Conservation (phyloP, 371 early-diverging fungal species). For the Paraphysoderma sedebokerense region DNA sequence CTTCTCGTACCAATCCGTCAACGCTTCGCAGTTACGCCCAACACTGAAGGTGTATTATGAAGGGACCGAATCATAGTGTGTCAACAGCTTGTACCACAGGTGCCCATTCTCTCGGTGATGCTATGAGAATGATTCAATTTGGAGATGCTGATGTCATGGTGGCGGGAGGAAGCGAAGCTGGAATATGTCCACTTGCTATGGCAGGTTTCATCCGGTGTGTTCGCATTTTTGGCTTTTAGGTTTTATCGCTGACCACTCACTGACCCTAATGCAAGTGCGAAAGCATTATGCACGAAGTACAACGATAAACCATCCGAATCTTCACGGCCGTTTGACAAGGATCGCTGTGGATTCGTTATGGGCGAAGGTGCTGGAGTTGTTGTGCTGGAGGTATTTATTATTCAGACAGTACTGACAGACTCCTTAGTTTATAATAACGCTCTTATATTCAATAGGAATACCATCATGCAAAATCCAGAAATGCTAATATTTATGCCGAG, state of each 20-base stretch:
- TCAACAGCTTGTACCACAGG: constrained; percentile 93
- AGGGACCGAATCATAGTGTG: constrained; percentile 83
- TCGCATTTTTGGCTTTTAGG: not conserved
- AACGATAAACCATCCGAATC: constrained; percentile 57
- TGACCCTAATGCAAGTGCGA: too few relatives aligned
- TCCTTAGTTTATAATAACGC: not conserved
- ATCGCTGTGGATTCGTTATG: constrained; percentile 83
- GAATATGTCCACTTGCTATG: constrained; percentile 65
- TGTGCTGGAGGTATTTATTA: constrained; percentile 44
- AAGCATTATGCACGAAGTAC: constrained; percentile 56
- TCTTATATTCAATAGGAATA: constrained; percentile 32
- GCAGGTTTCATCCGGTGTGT: constrained; percentile 70
- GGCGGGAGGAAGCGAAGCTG: constrained; percentile 84
- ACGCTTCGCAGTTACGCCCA: constrained; percentile 4
- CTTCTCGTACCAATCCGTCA: not conserved
- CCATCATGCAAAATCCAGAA: constrained; percentile 69
- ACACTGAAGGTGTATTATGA: not conserved
- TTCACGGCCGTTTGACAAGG: constrained; percentile 77
- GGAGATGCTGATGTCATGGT: constrained; percentile 93
- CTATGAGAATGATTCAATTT: constrained; percentile 71
- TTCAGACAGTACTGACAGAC: not conserved
- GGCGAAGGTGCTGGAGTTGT: constrained; percentile 86
- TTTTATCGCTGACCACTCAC: not conserved
- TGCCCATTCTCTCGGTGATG: constrained; percentile 86
- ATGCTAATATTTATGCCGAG: constrained; percentile 80